Base-by-base conservation (phyloP, 1,284 basidiomycete genomes). In the Omphalotus olearius region DNA sequence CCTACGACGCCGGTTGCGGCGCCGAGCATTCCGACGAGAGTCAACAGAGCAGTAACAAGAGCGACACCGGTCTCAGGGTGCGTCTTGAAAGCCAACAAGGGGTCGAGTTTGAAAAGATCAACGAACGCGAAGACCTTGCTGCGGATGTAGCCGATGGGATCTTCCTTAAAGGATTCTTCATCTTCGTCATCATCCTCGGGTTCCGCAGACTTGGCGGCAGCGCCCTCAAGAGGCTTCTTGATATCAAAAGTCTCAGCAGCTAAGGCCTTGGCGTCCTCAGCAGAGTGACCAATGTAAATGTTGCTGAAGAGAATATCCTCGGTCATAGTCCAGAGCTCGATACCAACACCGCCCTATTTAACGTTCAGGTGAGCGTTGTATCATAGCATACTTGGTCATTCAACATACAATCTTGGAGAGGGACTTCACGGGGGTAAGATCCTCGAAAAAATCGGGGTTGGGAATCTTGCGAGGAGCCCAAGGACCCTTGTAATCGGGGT, bases 321-420 rank as follows among this genome's bases (percentile, higher is more conserved):
- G 45, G 93, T 95, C 95, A 98, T 98, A 52, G 93, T 95, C 94
- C 94, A 98, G 63, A 98, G 83, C 71, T 98, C 94, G 57, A 98
- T 94, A 67, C 94, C 94, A 59, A 98, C 81, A 73, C 93, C 95
- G 59, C 90, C 91, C 82, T 88, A 55, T 14, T 10, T 28, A 41
- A 47, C 17, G 26, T 6, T 33, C 7, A 23, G 20, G 16, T 42
- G 17, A 47, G 44, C 13, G 14, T 9, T n/a, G 18, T n/a, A 23
- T 5, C 36, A 30, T 4, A 44, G 11, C 10, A 16, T 4, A 16
- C 3, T 14, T 33, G 16, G 2, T 14, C 36, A 47, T 3, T 18
- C 4, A 20, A 71, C 84, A 56, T 56, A 88, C 87, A 65, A 95
- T 92, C 68, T 91, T 88, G 62, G 80, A 75, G 55, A 99, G 86